Conservation (phyloP, 1,284 basidiomycete genomes). For the Apiotrichum mycotoxinovorans region DNA sequence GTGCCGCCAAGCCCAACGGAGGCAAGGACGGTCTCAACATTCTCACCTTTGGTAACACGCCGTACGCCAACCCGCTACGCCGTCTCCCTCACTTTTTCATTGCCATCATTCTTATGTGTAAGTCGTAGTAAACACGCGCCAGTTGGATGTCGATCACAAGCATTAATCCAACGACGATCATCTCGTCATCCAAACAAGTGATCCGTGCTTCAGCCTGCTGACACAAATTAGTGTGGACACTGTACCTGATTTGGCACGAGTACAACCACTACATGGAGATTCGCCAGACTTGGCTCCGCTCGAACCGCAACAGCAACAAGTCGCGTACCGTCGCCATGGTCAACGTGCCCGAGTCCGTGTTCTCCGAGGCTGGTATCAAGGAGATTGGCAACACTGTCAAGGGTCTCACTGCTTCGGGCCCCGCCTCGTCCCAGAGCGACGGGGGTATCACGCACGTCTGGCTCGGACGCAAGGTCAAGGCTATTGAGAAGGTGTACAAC, state of each 20-base stretch:
- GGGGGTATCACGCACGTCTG: conserved; percentile 78
- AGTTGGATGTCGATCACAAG: too few relatives aligned
- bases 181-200: not conserved
- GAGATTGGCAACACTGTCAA: conserved; percentile 55
- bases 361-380: conserved; percentile 53
- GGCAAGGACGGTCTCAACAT: conserved; percentile 63
- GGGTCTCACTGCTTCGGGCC: conserved; percentile 30
- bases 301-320: conserved; percentile 70
- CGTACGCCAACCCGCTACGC: conserved; percentile 53
- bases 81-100: conserved; percentile 73
- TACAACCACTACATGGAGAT: conserved; percentile 74
- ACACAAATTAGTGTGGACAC: conserved; percentile 64
- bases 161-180: too few relatives aligned
- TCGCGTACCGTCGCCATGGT: conserved; percentile 85
- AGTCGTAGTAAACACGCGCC: too few relatives aligned
- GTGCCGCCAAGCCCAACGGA: conserved; percentile 36
- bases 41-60: conserved; percentile 79
- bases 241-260: conserved; percentile 75
- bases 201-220: conserved; percentile 1
- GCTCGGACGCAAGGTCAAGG: conserved; percentile 79
- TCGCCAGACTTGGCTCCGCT: conserved; percentile 80
- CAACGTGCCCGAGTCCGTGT: conserved; percentile 76
- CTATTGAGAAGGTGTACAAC: conserved; percentile 76
- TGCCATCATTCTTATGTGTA: conserved; percentile 70
- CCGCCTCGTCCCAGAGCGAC: conserved; percentile 64